Evolutionary conservation across 495 filamentous ascomycete species (phyloP).

Genomic region (Gamarada debralockiae): DNA sequence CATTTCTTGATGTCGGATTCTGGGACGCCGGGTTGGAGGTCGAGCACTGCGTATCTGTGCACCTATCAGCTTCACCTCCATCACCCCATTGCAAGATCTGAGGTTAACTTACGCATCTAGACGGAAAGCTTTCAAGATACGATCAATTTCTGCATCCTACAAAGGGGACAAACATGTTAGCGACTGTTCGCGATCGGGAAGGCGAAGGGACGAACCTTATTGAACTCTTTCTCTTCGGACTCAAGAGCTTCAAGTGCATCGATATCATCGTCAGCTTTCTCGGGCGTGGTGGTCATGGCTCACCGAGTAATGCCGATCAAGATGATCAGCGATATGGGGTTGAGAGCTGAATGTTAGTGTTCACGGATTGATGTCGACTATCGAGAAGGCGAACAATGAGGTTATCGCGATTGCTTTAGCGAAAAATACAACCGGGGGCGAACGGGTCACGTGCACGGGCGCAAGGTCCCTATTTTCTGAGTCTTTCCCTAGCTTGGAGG

Average conservation of each 20-base stretch:
- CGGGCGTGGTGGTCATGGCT: slow-evolving; percentile 26
- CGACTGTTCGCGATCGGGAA: not conserved
- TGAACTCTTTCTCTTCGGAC: slow-evolving; percentile 82
- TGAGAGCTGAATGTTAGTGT: no score
- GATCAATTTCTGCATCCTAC: slow-evolving; percentile 93
- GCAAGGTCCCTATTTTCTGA: no score
- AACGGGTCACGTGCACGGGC: no score
- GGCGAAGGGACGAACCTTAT: slow-evolving; percentile 56
- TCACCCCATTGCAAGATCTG: not conserved
- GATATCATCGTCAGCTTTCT: slow-evolving; percentile 57
- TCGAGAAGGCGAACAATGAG: no score
- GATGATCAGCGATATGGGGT: no score
- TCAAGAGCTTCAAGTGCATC: slow-evolving; percentile 84
- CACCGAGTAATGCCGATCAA: slow-evolving; percentile 18
- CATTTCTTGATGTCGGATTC: slow-evolving; percentile 92
- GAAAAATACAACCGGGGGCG: no score
- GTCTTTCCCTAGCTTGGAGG: no score
- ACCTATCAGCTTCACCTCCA: slow-evolving; percentile 27
- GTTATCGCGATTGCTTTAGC: no score
- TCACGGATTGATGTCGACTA: no score
- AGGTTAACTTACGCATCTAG: slow-evolving; percentile 80
- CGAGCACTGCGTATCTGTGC: slow-evolving; percentile 82
- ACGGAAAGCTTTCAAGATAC: slow-evolving; percentile 85
- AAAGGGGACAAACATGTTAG: slow-evolving; percentile 20
- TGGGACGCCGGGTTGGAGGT: slow-evolving; percentile 90